These are phyloP conservation scores for Astrothelium subdiscretum DNA, from an alignment of 495 filamentous ascomycete genomes.

Conservation along the genomic window DNA sequence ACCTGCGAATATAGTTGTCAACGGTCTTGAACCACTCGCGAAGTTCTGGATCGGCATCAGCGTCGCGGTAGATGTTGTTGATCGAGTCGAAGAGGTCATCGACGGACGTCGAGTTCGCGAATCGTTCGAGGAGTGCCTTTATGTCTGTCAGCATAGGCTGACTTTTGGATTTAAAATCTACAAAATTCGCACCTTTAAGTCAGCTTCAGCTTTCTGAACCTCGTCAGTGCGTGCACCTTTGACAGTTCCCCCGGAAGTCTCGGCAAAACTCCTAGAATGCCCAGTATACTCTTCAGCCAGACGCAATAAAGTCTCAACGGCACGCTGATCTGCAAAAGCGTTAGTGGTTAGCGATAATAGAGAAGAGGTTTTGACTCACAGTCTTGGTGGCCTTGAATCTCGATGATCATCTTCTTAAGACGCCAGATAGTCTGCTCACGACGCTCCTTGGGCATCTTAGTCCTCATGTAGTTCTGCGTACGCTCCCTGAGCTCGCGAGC, in stretches of 20 bases:
- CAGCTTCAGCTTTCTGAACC: slow-evolving; percentile 59
- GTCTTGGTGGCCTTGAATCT: slow-evolving; percentile 87
- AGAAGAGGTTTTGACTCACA: slow-evolving; percentile 39
- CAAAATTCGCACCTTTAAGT: slow-evolving; percentile 53
- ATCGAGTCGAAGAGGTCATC: slow-evolving; percentile 80
- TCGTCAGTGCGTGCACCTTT: slow-evolving; percentile 55
- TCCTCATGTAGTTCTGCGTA: slow-evolving; percentile 58
- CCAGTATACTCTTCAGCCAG: slow-evolving; percentile 79
- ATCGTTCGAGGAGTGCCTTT: slow-evolving; percentile 81
- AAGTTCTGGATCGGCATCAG: slow-evolving; percentile 79
- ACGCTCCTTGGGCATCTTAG: slow-evolving; percentile 86
- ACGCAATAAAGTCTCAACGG: slow-evolving; percentile 70
- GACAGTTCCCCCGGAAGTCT: slow-evolving; percentile 52
- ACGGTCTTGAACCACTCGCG: slow-evolving; percentile 79
- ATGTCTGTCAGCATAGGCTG: slow-evolving; percentile 36
- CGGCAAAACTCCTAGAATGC: slow-evolving; percentile 52
- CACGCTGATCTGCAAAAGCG: slow-evolving; percentile 53
- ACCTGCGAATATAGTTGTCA: slow-evolving; percentile 67
- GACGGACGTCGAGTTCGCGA: slow-evolving; percentile 84
- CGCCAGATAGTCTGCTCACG: slow-evolving; percentile 88
- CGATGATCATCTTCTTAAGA: slow-evolving; percentile 94
- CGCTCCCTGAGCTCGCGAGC: slow-evolving; percentile 43
- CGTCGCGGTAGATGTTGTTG: slow-evolving; percentile 80
- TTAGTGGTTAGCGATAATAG: slow-evolving; percentile 4
- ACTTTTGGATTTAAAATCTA: slow-evolving; percentile 25